Evolutionary conservation across 129 eudicot species (phyloP).

Genomic region (Erigeron canadensis): DNA sequence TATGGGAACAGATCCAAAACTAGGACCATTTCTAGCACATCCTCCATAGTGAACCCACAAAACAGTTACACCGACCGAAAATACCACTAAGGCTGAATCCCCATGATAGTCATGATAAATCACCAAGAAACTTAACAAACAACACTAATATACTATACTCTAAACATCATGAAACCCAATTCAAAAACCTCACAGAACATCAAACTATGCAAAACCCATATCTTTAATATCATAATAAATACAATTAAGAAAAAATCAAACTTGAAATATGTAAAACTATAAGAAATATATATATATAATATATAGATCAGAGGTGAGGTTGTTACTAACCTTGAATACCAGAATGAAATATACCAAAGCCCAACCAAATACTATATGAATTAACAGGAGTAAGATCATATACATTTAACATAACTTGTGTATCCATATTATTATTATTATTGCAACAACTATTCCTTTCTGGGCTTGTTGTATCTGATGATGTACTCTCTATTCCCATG

Average conservation of each 20-base stretch:
- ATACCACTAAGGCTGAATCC: no score
- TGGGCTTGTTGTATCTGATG: slow-evolving; percentile 26
- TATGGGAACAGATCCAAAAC: no score
- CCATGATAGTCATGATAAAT: not conserved
- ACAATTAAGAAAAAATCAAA: not conserved
- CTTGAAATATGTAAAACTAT: not conserved
- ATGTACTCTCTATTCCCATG: slow-evolving; percentile 31
- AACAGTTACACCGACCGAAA: no score
- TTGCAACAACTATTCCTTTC: not conserved
- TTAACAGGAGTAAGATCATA: slow-evolving; percentile 53
- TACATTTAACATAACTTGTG: slow-evolving; percentile 41
- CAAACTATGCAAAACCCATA: not conserved
- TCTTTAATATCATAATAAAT: not conserved
- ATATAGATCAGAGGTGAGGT: not conserved
- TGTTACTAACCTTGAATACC: slow-evolving; percentile 49
- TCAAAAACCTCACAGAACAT: not conserved
- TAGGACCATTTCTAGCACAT: no score
- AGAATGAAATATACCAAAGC: slow-evolving; percentile 56
- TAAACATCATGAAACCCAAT: slow-evolving; percentile 12
- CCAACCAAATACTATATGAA: slow-evolving; percentile 44
- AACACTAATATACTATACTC: slow-evolving; percentile 1
- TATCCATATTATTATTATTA: slow-evolving; percentile 9
- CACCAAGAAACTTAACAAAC: slow-evolving; percentile 11
- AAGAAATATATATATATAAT: not conserved
- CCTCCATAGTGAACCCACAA: no score